These are phyloP conservation scores for Fusarium siculi DNA, from an alignment of 2,329 filamentous ascomycete species.

Conservation along the genomic window DNA sequence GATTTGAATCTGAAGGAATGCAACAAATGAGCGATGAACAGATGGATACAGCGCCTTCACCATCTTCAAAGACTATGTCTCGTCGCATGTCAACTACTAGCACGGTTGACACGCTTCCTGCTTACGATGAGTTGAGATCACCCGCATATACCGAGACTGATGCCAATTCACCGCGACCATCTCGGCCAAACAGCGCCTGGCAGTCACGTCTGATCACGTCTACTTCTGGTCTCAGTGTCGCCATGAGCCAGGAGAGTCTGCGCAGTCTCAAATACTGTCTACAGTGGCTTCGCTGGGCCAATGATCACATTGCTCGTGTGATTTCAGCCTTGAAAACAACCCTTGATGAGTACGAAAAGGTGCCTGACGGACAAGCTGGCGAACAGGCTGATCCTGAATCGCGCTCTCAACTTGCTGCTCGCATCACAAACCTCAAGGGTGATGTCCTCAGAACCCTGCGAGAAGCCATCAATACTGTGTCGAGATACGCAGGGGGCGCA, in stretches of 20 bases:
- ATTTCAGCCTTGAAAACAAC: slow-evolving; percentile 79
- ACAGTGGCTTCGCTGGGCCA: slow-evolving; percentile 81
- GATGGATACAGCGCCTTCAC: slow-evolving; percentile 41
- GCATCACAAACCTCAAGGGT: slow-evolving; percentile 73
- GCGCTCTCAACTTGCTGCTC: slow-evolving; percentile 62
- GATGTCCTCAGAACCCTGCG: slow-evolving; percentile 84
- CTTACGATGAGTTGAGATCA: slow-evolving; percentile 82
- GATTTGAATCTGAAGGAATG: slow-evolving; percentile 44
- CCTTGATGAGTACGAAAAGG: slow-evolving; percentile 81
- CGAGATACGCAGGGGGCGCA: slow-evolving; percentile 89
- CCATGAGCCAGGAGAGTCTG: slow-evolving; percentile 89
- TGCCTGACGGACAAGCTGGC: slow-evolving; percentile 1
- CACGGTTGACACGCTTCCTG: slow-evolving; percentile 79
- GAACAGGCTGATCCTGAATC: slow-evolving; percentile 29
- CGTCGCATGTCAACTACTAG: slow-evolving; percentile 73
- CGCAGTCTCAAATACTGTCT: slow-evolving; percentile 87
- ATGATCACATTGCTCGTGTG: slow-evolving; percentile 80
- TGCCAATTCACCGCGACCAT: slow-evolving; percentile 44
- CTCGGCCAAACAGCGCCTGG: slow-evolving; percentile 64
- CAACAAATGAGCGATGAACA: slow-evolving; percentile 42
- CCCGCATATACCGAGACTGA: slow-evolving; percentile 76
- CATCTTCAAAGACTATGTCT: slow-evolving; percentile 46
- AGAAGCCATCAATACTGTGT: slow-evolving; percentile 84
- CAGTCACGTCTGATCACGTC: slow-evolving; percentile 87
- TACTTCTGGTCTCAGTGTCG: slow-evolving; percentile 89